These are phyloP conservation scores for Smittium culicis DNA, from an alignment of 371 early-diverging fungal genomes.

Conservation along the genomic window DNA sequence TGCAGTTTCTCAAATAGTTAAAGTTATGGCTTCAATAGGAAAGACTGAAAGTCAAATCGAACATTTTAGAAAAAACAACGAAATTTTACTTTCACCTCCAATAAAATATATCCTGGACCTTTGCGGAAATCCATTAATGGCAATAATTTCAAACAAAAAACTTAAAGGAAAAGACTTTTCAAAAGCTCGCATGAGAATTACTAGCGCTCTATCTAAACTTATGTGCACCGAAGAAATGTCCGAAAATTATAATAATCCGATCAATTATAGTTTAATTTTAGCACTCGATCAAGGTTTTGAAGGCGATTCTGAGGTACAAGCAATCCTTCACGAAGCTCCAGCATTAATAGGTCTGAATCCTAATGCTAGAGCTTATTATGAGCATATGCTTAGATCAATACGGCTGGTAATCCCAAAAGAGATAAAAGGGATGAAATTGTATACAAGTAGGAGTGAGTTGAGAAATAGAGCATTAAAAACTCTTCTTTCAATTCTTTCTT, in stretches of 20 bases:
- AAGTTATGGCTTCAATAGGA: constrained; percentile 9
- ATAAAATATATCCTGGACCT: constrained; percentile 5
- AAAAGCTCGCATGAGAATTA: constrained; percentile 1
- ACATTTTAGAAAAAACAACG: constrained; percentile 3
- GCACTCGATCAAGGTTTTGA: constrained; percentile 7
- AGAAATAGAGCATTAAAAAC: constrained; percentile 5
- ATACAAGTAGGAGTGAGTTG: background rate
- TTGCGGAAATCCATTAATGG: background rate
- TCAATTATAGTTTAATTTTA: constrained; percentile 5
- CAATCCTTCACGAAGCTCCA: constrained; percentile 8
- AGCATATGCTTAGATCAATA: constrained; percentile 1
- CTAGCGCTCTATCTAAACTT: constrained; percentile 1
- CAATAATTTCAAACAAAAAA: background rate
- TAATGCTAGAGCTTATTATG: constrained; percentile 2
- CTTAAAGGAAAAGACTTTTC: background rate
- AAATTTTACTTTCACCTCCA: constrained; percentile 1
- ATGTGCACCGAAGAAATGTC: constrained; percentile 9
- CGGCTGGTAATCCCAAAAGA: background rate
- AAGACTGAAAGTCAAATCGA: constrained; percentile 7
- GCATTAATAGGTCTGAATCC: constrained; percentile 9
- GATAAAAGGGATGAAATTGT: background rate
- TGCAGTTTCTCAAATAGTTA: background rate
- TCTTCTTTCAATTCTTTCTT: constrained; percentile 1
- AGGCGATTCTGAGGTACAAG: background rate
- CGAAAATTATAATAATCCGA: constrained; percentile 5